A percentile compares a stretch with the other conserved stretches of the same genome.
Conservation (phyloP, 108 stramenopile species). For the Cyclostephanos invisitatus region DNA sequence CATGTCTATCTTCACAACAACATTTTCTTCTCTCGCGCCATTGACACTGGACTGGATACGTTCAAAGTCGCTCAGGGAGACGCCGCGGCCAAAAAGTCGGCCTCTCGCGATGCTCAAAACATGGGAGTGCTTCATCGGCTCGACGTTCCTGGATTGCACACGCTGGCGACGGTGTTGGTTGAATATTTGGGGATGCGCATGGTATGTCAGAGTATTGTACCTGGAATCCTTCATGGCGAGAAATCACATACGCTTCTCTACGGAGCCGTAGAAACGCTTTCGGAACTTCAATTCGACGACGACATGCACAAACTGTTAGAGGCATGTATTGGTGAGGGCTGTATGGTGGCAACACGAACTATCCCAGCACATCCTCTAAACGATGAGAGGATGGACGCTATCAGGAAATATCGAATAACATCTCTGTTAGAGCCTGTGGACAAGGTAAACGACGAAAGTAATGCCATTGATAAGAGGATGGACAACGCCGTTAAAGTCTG, state of each 20-base stretch:
- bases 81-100: constrained; percentile 69
- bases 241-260: constrained; percentile 84
- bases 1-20: constrained; percentile 97
- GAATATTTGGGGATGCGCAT: constrained; percentile 87
- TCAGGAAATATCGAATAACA: constrained; percentile 47
- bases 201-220: constrained; percentile 90
- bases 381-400: constrained; percentile 58
- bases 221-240: constrained; percentile 88
- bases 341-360: constrained; percentile 71
- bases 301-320: constrained; percentile 84
- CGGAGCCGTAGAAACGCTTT: constrained; percentile 87
- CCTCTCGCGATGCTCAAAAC: constrained; percentile 67
- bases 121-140: constrained; percentile 67
- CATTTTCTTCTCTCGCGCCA: constrained; percentile 92
- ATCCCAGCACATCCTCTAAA: constrained; percentile 57
- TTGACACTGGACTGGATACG: constrained; percentile 84
- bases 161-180: constrained; percentile 89
- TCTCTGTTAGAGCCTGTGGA: constrained; percentile 8
- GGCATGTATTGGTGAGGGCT: constrained; percentile 58
- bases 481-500: constrained; percentile 60
- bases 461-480: constrained; percentile 25
- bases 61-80: constrained; percentile 80
- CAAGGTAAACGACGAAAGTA: constrained; percentile 30
- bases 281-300: constrained; percentile 64
- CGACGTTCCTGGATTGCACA: constrained; percentile 77